These are phyloP conservation scores for Candida maesae DNA, from an alignment of 805 yeast species.

Conservation along the genomic window DNA sequence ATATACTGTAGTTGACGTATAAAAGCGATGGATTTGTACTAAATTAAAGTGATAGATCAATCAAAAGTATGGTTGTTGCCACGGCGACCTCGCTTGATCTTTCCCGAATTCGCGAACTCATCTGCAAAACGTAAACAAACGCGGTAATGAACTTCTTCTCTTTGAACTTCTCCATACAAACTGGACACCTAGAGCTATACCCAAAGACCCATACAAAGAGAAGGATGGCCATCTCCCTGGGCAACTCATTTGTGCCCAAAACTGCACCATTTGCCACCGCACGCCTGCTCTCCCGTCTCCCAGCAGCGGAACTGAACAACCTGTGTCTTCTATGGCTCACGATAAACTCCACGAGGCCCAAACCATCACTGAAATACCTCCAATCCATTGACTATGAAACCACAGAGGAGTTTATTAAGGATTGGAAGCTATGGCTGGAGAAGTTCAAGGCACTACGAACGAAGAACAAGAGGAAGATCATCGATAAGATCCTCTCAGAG, in stretches of 20 bases:
- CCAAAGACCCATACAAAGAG: too few relatives aligned
- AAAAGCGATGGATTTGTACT: too few relatives aligned
- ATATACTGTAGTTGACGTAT: too few relatives aligned
- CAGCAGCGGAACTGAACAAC: constrained; percentile 20
- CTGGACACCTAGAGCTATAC: too few relatives aligned
- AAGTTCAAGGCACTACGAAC: constrained; percentile 2
- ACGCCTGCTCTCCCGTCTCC: constrained; percentile 17
- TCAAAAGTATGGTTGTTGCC: too few relatives aligned
- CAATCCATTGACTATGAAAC: constrained; percentile 7
- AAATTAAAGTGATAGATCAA: too few relatives aligned
- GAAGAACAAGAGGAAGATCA: constrained; percentile 15
- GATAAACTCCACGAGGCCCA: constrained; percentile 20
- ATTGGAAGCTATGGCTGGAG: constrained; percentile 10
- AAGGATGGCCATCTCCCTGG: constrained; percentile 8
- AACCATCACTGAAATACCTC: constrained; percentile 9
- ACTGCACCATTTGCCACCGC: constrained; percentile 13
- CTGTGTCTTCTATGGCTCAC: constrained; percentile 25
- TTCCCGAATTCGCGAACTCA: too few relatives aligned
- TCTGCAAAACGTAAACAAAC: too few relatives aligned
- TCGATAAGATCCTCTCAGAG: constrained; percentile 25
- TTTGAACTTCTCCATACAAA: too few relatives aligned
- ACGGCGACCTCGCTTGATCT: too few relatives aligned
- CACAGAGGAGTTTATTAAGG: constrained; percentile 7
- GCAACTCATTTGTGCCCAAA: constrained; percentile 22
- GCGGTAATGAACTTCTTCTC: too few relatives aligned